Percentiles rank a stretch among this genome's conserved stretches.
Evolutionary conservation across 75 land plant species (phyloP).

Genomic region (Chamaecyparis obtusa): DNA sequence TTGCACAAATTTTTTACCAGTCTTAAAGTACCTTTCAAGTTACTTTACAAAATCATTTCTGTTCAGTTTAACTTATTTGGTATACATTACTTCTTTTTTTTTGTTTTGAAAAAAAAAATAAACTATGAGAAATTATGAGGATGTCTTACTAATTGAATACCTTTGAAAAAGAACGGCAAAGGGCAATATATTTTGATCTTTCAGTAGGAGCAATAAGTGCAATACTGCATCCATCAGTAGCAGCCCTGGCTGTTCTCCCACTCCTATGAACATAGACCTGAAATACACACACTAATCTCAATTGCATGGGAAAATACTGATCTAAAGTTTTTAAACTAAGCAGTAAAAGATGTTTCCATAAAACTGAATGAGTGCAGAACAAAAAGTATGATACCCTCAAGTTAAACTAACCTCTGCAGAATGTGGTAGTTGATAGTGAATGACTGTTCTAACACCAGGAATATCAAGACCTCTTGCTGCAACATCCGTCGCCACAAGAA

Average conservation of each 20-base stretch:
- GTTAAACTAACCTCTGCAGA: conserved; percentile 79
- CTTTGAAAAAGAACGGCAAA: conserved; percentile 88
- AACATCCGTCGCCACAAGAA: conserved; percentile 97
- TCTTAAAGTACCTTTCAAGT: neutral
- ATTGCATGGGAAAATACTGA: neutral
- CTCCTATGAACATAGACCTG: conserved; percentile 98
- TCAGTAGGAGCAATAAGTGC: conserved; percentile 83
- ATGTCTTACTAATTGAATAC: conserved; percentile 21
- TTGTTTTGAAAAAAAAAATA: neutral
- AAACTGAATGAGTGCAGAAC: neutral
- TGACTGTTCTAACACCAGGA: conserved; percentile 90
- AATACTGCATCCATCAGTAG: conserved; percentile 90
- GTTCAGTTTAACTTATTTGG: neutral
- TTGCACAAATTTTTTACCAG: neutral
- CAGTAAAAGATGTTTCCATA: neutral
- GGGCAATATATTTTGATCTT: conserved; percentile 61
- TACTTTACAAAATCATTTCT: neutral
- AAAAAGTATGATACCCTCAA: neutral
- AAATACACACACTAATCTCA: conserved; percentile 5
- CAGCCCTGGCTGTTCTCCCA: conserved; percentile 98
- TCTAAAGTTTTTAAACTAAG: neutral
- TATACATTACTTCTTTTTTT: neutral
- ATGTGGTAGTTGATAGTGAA: conserved; percentile 97
- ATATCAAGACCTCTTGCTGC: conserved; percentile 99
- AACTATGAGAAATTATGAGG: neutral